Base-by-base conservation (phyloP, 495 filamentous ascomycete species). In the Aspergillus panamensis region DNA sequence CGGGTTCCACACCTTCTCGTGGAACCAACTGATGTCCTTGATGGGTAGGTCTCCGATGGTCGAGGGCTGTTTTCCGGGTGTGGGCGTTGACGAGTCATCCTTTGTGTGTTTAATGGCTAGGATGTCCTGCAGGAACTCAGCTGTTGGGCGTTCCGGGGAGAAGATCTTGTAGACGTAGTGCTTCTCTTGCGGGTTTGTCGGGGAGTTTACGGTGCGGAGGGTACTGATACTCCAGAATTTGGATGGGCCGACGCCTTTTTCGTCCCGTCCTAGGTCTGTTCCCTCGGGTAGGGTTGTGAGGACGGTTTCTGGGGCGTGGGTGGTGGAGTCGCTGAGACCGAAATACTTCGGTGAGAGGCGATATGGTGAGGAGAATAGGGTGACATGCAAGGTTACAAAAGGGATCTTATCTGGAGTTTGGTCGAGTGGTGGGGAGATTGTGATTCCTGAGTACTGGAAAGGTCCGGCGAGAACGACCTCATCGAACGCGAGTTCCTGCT, bases 111-210 rank as follows among this genome's bases (percentile, higher is more conserved):
- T 62, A 19, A 77, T 61, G 1, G 66, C 71, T 1, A 79, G 62
- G 17, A 78, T 62, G 8, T 72, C 62, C 10, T 80, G 75, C 33
- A 96, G 65, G 64, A 92, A 92, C 3, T 78, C 68, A 0, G 83
- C 69, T 0, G 84, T 85, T 10, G 91, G 77, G 6, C 76, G 78
- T 37, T 83, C 72, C 0, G 92, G 89, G 0, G 91, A 95, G 80
- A 97, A 98, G 57, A 97, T 89, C 71, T 98, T 98, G 77, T 97
- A 98, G 30, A 96, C 80, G 63, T 89, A 92, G 67, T 98, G 93
- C 16, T 62, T 57, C 16, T 72, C 61, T 25, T 72, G 63, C 48
- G 73, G 60, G 6, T 75, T 57, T 9, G 66, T 60, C n/a, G 58
- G 59, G 0, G 80, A 76, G 30, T 72, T 66, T 8, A 87, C 77